Evolutionary conservation across 1,284 basidiomycete genomes (phyloP).

Genomic region (Leccinum solheimii): DNA sequence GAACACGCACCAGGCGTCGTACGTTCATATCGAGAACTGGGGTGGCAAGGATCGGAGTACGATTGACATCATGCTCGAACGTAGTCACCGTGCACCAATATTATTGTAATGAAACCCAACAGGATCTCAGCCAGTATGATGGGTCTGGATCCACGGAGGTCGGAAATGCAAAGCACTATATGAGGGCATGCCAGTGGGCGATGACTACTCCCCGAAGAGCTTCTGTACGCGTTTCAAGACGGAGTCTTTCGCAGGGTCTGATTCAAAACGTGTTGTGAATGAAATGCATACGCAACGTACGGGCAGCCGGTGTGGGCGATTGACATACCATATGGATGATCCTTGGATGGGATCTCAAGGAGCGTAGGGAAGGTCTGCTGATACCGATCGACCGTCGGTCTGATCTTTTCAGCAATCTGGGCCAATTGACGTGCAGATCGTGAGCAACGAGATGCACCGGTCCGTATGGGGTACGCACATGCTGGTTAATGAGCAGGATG

Average conservation of each 20-base stretch:
- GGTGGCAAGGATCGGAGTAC: conserved; percentile 8
- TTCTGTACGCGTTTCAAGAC: conserved; percentile 98
- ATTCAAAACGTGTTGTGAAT: conserved; percentile 21
- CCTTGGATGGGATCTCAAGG: conserved; percentile 96
- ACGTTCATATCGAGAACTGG: conserved; percentile 12
- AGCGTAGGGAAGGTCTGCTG: conserved; percentile 95
- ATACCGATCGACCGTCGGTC: conserved; percentile 93
- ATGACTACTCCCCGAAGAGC: conserved; percentile 80
- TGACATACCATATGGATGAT: conserved; percentile 82
- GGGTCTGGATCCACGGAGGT: conserved; percentile 9
- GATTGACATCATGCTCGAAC: conserved; percentile 14
- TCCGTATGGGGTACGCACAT: conserved; percentile 54
- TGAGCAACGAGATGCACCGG: conserved; percentile 8
- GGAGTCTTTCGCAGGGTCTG: conserved; percentile 97
- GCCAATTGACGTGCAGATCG: conserved; percentile 13
- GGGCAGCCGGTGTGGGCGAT: conserved; percentile 2
- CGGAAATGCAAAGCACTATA: conserved; percentile 12
- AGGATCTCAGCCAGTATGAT: conserved; percentile 10
- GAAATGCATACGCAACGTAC: conserved; percentile 11
- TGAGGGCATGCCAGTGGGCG: conserved; percentile 1
- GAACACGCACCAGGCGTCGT: conserved; percentile 14
- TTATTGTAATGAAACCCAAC: conserved; percentile 24
- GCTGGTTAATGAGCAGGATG: conserved; percentile 95
- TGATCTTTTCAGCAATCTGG: conserved; percentile 94
- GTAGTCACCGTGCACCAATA: conserved; percentile 20